phyloP scores from a whole-genome alignment of 2,329 filamentous ascomycete genomes.

The Penicillium sp. region DNA sequence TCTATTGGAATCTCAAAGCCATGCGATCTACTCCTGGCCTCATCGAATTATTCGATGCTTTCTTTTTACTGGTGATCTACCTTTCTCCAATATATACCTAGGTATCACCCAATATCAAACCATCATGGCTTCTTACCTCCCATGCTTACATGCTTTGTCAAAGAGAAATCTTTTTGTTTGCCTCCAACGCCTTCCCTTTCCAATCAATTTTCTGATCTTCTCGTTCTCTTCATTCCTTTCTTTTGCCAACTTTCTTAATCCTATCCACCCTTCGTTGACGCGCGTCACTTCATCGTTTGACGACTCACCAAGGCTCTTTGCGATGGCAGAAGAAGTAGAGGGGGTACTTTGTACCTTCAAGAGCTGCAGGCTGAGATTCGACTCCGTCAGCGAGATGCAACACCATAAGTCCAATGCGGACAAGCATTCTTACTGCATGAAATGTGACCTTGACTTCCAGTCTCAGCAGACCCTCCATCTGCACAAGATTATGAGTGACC shows the following conservation, averaged over 20 bases:
- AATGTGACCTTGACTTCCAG: conserved; percentile 49
- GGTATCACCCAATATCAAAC: background rate
- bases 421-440: conserved; percentile 43
- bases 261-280: background rate
- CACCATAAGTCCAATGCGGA: conserved; percentile 50
- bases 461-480: conserved; percentile 46
- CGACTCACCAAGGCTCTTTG: background rate
- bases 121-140: background rate
- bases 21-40: background rate
- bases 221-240: background rate
- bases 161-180: background rate
- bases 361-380: conserved; percentile 50
- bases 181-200: background rate
- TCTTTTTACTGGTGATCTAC: background rate
- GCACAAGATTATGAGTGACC: conserved; percentile 51
- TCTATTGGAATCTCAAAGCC: background rate
- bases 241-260: background rate
- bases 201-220: background rate
- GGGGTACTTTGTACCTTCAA: conserved; percentile 47
- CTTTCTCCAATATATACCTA: background rate
- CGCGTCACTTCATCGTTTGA: background rate
- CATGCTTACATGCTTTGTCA: background rate
- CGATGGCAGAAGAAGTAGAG: background rate
- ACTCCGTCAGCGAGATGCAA: conserved; percentile 48
- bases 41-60: background rate